Conservation (phyloP, 2,329 filamentous ascomycete genomes). For the Aspergillus glaucus region DNA sequence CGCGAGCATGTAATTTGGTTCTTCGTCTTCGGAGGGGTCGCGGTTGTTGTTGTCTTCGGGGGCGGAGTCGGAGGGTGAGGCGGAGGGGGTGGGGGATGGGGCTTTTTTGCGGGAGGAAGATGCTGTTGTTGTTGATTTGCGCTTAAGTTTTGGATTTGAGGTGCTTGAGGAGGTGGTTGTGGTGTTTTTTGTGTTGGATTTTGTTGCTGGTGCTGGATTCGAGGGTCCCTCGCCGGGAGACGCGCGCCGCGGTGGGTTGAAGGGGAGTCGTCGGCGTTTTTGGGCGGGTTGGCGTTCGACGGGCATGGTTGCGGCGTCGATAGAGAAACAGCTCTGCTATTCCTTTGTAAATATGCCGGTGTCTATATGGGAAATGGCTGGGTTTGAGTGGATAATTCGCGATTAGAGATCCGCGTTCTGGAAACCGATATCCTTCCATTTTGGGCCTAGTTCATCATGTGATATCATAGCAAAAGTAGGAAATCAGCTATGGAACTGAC, state of each 20-base stretch:
- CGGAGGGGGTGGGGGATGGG: slow-evolving; percentile 3
- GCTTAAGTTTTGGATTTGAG: slow-evolving; percentile 7
- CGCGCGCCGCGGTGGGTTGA: slow-evolving; percentile 38
- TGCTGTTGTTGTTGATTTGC: slow-evolving; percentile 7
- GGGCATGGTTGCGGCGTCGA: slow-evolving; percentile 14
- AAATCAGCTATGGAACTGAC: no score
- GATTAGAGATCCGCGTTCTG: no score
- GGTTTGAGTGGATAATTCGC: no score
- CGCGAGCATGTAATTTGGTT: slow-evolving; percentile 44
- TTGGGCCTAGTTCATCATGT: no score
- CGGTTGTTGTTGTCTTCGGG: not conserved
- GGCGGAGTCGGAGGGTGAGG: not conserved
- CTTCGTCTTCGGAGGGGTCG: slow-evolving; percentile 12
- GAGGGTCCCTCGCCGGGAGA: slow-evolving; percentile 20
- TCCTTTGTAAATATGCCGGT: no score
- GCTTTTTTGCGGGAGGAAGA: slow-evolving; percentile 4
- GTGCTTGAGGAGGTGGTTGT: slow-evolving; percentile 1
- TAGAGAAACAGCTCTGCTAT: not conserved
- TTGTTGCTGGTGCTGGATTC: slow-evolving; percentile 15
- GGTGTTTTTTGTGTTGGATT: slow-evolving; percentile 15
- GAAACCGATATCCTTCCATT: no score
- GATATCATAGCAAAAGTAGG: no score
- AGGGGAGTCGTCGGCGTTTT: slow-evolving; percentile 37
- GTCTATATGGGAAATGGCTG: no score
- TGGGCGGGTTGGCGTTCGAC: slow-evolving; percentile 23